Evolutionary conservation across 1,284 basidiomycete genomes (phyloP).

Genomic region (Cryptococcus hybrid): DNA sequence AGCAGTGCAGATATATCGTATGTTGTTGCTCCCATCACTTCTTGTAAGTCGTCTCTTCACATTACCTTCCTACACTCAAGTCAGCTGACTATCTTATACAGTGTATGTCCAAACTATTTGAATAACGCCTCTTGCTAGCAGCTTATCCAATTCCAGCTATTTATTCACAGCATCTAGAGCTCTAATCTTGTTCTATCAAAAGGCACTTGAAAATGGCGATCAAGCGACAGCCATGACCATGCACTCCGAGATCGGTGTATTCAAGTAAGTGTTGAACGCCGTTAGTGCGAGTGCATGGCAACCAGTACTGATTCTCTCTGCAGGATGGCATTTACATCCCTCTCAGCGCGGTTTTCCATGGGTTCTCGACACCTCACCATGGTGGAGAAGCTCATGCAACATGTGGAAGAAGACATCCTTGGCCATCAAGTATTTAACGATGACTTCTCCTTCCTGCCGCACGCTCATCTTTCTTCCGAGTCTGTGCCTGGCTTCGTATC

Average conservation of each 20-base stretch:
- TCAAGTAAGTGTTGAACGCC: slow-evolving; percentile 24
- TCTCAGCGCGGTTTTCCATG: slow-evolving; percentile 24
- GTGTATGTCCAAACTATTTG: too few species aligned
- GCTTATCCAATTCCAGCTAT: too few species aligned
- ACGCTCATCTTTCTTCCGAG: not conserved
- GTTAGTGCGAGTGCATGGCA: too few species aligned
- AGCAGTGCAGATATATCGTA: slow-evolving; percentile 31
- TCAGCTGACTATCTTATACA: too few species aligned
- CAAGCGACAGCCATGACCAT: slow-evolving; percentile 15
- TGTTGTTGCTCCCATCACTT: slow-evolving; percentile 24
- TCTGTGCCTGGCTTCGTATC: not conserved
- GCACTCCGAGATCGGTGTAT: slow-evolving; percentile 35
- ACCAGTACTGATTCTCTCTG: not conserved
- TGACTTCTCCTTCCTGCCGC: not conserved
- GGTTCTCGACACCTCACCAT: slow-evolving; percentile 27
- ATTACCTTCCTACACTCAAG: not conserved
- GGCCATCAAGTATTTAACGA: slow-evolving; percentile 2
- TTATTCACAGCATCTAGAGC: slow-evolving; percentile 34
- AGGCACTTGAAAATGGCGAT: slow-evolving; percentile 25
- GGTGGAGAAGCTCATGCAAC: slow-evolving; percentile 23
- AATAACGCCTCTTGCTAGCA: too few species aligned
- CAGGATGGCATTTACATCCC: slow-evolving; percentile 21
- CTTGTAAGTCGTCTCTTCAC: slow-evolving; percentile 22
- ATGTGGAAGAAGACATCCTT: slow-evolving; percentile 18
- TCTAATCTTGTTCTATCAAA: slow-evolving; percentile 34